phyloP scores from a whole-genome alignment of 2,329 filamentous ascomycete genomes.

The Alternaria dauci region DNA sequence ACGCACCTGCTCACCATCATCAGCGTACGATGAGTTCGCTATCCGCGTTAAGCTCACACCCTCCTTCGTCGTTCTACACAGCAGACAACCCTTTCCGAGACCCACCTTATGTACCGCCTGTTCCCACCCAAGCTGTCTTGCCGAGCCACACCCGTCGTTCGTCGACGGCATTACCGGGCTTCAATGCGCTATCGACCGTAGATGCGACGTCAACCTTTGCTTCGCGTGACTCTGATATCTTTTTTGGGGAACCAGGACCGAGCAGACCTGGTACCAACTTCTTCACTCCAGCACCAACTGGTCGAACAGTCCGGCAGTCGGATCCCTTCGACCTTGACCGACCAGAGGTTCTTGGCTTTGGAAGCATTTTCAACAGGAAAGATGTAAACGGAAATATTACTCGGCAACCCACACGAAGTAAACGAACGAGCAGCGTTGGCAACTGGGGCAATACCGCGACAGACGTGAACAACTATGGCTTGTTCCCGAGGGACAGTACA shows the following conservation, averaged over 20 bases:
- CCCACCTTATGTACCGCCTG: constrained; percentile 31
- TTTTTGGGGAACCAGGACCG: constrained; percentile 48
- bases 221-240: constrained; percentile 38
- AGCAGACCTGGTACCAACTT: constrained; percentile 42
- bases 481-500: constrained; percentile 28
- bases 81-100: constrained; percentile 39
- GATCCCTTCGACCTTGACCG: constrained; percentile 54
- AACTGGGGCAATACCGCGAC: constrained; percentile 33
- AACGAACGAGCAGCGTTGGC: constrained; percentile 40
- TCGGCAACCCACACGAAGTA: constrained; percentile 37
- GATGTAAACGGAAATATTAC: constrained; percentile 43
- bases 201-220: constrained; percentile 33
- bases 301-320: constrained; percentile 47
- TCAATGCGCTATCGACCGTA: constrained; percentile 20
- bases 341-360: constrained; percentile 50
- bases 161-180: constrained; percentile 32
- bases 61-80: constrained; percentile 39
- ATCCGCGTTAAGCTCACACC: constrained; percentile 44
- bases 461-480: constrained; percentile 18
- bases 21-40: constrained; percentile 40
- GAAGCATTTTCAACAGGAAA: constrained; percentile 35
- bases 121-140: constrained; percentile 34
- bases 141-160: constrained; percentile 32
- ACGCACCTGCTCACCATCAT: constrained; percentile 29
- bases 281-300: constrained; percentile 29